These are phyloP conservation scores for Calocybe gangraenosa DNA, from an alignment of 768 basidiomycete species.

Conservation along the genomic window DNA sequence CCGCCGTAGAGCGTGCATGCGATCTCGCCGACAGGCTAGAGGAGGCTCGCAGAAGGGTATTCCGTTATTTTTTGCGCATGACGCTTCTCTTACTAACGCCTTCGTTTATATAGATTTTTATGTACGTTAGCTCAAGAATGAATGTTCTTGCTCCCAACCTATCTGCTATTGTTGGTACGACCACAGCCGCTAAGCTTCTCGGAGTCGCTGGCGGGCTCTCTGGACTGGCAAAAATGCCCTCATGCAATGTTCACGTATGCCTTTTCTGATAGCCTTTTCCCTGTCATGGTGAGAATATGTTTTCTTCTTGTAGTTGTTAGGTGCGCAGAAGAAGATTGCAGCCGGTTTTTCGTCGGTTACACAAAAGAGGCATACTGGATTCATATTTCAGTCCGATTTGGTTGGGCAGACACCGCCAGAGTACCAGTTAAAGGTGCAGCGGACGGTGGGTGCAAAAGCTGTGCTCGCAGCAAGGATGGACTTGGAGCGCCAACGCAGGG, in stretches of 20 bases:
- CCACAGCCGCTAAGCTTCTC: slow-evolving; percentile 95
- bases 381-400: slow-evolving; percentile 91
- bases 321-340: slow-evolving; percentile 89
- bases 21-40: slow-evolving; percentile 87
- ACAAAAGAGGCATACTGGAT: slow-evolving; percentile 91
- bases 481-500: slow-evolving; percentile 75
- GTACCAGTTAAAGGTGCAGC: slow-evolving; percentile 87
- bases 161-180: slow-evolving; percentile 97
- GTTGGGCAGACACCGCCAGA: slow-evolving; percentile 84
- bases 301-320: slow-evolving; percentile 62
- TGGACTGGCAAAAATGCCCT: slow-evolving; percentile 90
- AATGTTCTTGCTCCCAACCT: slow-evolving; percentile 97
- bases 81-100: not conserved
- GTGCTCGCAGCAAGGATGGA: slow-evolving; percentile 92
- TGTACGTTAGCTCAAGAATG: slow-evolving; percentile 99
- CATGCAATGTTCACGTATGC: slow-evolving; percentile 91
- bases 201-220: slow-evolving; percentile 94
- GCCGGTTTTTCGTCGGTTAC: slow-evolving; percentile 87
- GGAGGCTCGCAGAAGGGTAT: slow-evolving; percentile 83
- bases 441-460: slow-evolving; percentile 90
- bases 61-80: not conserved
- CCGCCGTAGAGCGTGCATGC: slow-evolving; percentile 78
- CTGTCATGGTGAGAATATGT: not conserved
- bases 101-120: slow-evolving; percentile 81
- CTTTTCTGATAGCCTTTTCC: not conserved